Evolutionary conservation across 257 asterid species (phyloP).

Genomic region (Nicotiana tomentosiformis): DNA sequence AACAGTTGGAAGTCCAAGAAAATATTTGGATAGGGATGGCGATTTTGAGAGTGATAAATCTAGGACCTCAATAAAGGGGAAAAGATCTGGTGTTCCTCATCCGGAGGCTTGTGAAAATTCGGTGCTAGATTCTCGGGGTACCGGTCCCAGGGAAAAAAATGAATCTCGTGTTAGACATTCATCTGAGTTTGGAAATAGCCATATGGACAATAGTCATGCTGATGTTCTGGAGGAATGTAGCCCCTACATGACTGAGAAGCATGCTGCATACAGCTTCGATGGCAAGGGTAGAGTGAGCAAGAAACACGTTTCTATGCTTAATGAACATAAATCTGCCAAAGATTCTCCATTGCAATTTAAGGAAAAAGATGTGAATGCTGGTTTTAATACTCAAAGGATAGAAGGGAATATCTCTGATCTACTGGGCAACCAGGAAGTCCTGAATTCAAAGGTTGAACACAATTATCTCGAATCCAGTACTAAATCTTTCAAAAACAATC

Average conservation of each 20-base stretch:
- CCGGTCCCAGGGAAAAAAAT: slow-evolving; percentile 12
- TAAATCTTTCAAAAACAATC: slow-evolving; percentile 27
- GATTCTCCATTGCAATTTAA: slow-evolving; percentile 22
- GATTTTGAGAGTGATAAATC: slow-evolving; percentile 24
- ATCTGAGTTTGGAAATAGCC: slow-evolving; percentile 13
- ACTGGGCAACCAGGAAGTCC: slow-evolving; percentile 24
- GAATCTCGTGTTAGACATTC: slow-evolving; percentile 10
- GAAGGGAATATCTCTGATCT: slow-evolving; percentile 22
- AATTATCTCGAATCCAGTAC: slow-evolving; percentile 23
- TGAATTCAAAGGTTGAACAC: slow-evolving; percentile 24
- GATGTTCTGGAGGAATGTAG: slow-evolving; percentile 12
- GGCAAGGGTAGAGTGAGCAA: slow-evolving; percentile 20
- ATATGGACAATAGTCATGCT: slow-evolving; percentile 18
- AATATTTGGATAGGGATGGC: slow-evolving; percentile 26
- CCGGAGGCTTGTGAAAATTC: slow-evolving; percentile 13
- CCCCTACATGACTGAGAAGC: slow-evolving; percentile 12
- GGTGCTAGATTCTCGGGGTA: slow-evolving; percentile 16
- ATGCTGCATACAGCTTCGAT: slow-evolving; percentile 15
- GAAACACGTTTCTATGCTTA: slow-evolving; percentile 10
- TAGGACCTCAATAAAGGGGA: slow-evolving; percentile 30
- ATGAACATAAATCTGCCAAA: slow-evolving; percentile 25
- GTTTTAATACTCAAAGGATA: slow-evolving; percentile 10
- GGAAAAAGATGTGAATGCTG: slow-evolving; percentile 16
- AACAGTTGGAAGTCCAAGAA: slow-evolving; percentile 27
- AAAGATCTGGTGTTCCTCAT: slow-evolving; percentile 14